A percentile compares a stretch with the other conserved stretches of the same genome.
Conservation (phyloP, 768 basidiomycete species). For the Tylopilus intermedius region DNA sequence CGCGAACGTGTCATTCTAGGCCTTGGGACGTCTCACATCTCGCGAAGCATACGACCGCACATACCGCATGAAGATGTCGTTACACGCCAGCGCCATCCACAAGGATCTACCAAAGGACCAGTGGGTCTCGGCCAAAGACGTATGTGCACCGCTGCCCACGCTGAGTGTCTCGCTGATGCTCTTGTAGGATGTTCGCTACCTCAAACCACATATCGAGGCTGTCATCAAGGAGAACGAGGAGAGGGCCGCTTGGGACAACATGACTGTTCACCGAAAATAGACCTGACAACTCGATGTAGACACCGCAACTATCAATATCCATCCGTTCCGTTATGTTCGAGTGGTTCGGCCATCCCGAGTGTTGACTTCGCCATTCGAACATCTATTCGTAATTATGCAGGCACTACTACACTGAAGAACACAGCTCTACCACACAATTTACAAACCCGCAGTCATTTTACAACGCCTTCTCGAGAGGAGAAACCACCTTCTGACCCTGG, state of each 20-base stretch:
- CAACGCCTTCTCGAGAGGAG: constrained; percentile 74
- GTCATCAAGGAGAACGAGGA: constrained; percentile 75
- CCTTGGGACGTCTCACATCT: constrained; percentile 73
- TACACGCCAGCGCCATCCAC: constrained; percentile 74
- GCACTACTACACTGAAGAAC: constrained; percentile 7
- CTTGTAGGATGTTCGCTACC: constrained; percentile 82
- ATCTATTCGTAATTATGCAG: constrained; percentile 13
- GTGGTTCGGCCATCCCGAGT: not conserved
- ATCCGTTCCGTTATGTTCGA: constrained; percentile 5
- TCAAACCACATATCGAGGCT: constrained; percentile 68
- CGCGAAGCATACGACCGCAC: constrained; percentile 85
- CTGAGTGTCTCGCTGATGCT: constrained; percentile 7
- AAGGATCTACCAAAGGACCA: constrained; percentile 73
- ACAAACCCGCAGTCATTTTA: constrained; percentile 17
- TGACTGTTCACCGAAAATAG: constrained; percentile 68
- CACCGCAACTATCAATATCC: constrained; percentile 14
- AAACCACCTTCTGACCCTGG: constrained; percentile 66
- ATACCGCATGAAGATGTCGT: constrained; percentile 79
- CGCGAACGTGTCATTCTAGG: constrained; percentile 44
- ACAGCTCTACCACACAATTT: not conserved
- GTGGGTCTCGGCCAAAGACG: constrained; percentile 75
- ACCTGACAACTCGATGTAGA: constrained; percentile 27
- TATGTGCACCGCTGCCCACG: constrained; percentile 33
- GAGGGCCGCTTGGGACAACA: constrained; percentile 74
- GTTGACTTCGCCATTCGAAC: not conserved